These are phyloP conservation scores for Asterella californica DNA, from an alignment of 225 moss, liverwort and hornwort species.

Conservation along the genomic window DNA sequence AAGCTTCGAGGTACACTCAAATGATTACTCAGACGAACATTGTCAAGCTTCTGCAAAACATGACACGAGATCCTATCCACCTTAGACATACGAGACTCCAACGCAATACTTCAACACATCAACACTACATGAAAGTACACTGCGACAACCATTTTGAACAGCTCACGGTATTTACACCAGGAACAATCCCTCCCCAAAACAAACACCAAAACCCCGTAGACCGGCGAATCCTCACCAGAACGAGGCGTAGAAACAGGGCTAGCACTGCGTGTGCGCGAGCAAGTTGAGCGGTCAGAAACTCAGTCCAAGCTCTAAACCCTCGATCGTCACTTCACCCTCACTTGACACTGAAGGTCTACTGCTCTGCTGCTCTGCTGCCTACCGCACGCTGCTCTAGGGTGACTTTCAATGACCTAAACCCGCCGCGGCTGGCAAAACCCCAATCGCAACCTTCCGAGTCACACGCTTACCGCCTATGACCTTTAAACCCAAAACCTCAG, in stretches of 20 bases:
- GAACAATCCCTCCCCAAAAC: too few species aligned
- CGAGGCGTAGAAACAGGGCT: neutral
- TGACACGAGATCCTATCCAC: too few species aligned
- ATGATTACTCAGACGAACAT: too few species aligned
- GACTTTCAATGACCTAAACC: constrained; percentile 7
- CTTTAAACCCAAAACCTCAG: constrained; percentile 21
- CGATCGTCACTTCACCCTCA: neutral
- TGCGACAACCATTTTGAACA: too few species aligned
- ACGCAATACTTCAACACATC: too few species aligned
- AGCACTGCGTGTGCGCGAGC: neutral
- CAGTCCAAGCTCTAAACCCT: neutral
- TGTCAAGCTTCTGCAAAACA: too few species aligned
- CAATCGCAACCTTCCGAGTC: neutral
- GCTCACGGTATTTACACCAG: too few species aligned
- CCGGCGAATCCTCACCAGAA: neutral
- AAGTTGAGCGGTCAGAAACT: too few species aligned
- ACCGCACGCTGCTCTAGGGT: neutral
- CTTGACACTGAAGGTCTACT: neutral
- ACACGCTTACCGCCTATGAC: neutral
- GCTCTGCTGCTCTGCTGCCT: neutral
- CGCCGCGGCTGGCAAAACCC: constrained; percentile 4
- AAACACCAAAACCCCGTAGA: too few species aligned
- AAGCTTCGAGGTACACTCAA: too few species aligned
- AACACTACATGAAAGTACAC: too few species aligned
- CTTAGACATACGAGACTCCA: too few species aligned